Conservation (phyloP, 2,329 filamentous ascomycete species). For the Zymoseptoria ardabiliae region DNA sequence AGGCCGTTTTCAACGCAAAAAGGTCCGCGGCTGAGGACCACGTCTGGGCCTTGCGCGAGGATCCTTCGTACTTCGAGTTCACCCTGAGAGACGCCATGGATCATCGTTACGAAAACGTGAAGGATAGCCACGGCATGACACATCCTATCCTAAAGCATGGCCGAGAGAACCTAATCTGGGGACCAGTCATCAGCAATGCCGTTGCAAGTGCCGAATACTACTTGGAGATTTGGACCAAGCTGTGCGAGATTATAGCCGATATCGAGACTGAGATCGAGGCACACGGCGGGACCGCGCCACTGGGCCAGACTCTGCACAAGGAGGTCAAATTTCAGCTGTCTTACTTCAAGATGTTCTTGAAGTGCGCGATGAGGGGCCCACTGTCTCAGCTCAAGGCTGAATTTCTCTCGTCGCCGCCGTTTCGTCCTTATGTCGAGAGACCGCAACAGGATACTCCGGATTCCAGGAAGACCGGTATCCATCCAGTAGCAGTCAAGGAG, state of each 20-base stretch:
- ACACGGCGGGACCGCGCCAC: background rate
- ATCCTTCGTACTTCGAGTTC: slow-evolving; percentile 7
- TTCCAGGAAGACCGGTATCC: background rate
- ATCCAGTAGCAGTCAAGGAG: background rate
- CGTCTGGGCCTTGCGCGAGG: slow-evolving; percentile 9
- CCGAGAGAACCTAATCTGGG: slow-evolving; percentile 4
- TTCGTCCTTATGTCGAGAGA: background rate
- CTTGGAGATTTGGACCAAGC: slow-evolving; percentile 3
- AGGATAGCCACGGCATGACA: background rate
- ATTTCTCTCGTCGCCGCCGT: background rate
- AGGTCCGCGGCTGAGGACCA: slow-evolving; percentile 5
- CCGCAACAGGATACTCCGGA: background rate
- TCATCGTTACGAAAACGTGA: slow-evolving; percentile 5
- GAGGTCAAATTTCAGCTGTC: background rate
- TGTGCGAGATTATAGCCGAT: background rate
- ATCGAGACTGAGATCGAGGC: background rate
- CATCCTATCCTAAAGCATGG: background rate
- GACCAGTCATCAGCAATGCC: slow-evolving; percentile 1
- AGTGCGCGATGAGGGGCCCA: background rate
- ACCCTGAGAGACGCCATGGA: slow-evolving; percentile 3
- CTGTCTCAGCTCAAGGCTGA: background rate
- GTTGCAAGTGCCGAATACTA: background rate
- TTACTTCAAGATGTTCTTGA: background rate
- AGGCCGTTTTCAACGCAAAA: slow-evolving; percentile 5
- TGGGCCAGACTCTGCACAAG: background rate